Evolutionary conservation across 2,329 filamentous ascomycete species (phyloP).

Genomic region (Aspergillus sp.): DNA sequence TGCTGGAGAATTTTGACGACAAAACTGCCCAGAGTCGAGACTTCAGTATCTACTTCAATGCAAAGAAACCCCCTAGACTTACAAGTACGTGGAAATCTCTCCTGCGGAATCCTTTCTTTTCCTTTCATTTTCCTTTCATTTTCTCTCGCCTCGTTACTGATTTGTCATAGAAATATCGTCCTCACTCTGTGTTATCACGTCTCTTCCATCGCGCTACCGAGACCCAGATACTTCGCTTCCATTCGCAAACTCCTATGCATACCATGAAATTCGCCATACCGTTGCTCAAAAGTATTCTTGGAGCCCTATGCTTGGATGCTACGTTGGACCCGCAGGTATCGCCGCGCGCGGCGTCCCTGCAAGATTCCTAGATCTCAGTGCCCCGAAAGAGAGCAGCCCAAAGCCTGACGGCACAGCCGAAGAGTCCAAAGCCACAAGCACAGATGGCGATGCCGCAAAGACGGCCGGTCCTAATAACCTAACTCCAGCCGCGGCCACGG

Average conservation of each 20-base stretch:
- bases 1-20: slow-evolving; percentile 59
- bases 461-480: not conserved
- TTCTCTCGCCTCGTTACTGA: slow-evolving; percentile 6
- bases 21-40: slow-evolving; percentile 56
- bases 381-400: slow-evolving; percentile 13
- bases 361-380: slow-evolving; percentile 57
- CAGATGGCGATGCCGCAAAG: slow-evolving; percentile 12
- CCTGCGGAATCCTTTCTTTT: not conserved
- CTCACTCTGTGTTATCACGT: slow-evolving; percentile 77
- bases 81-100: slow-evolving; percentile 42
- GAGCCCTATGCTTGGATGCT: slow-evolving; percentile 78
- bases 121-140: not conserved
- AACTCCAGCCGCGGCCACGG: slow-evolving; percentile 5
- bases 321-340: slow-evolving; percentile 66
- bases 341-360: slow-evolving; percentile 75
- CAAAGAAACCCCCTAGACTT: slow-evolving; percentile 49
- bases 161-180: slow-evolving; percentile 41
- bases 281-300: slow-evolving; percentile 74
- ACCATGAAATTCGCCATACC: slow-evolving; percentile 73
- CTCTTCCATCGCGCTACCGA: slow-evolving; percentile 74
- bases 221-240: slow-evolving; percentile 82
- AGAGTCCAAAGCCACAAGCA: slow-evolving; percentile 1
- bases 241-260: slow-evolving; percentile 77
- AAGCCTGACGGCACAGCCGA: slow-evolving; percentile 6
- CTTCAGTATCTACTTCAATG: slow-evolving; percentile 57